These are phyloP conservation scores for Fusarium floridanum DNA, from an alignment of 2,329 filamentous ascomycete species.

Conservation along the genomic window DNA sequence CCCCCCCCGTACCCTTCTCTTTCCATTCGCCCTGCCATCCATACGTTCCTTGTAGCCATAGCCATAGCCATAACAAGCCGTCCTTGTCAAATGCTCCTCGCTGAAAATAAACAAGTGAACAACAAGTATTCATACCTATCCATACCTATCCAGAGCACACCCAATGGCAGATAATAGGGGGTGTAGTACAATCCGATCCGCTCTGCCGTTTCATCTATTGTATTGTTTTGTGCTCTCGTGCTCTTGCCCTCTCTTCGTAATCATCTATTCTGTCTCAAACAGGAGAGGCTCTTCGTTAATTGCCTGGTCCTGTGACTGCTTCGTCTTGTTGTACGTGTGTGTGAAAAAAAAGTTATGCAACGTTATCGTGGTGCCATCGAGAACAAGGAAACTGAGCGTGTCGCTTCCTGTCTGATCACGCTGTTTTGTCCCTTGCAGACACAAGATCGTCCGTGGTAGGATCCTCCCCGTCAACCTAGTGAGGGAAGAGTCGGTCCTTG, in stretches of 20 bases:
- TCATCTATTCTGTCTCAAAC: neutral
- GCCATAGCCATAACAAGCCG: conserved; percentile 14
- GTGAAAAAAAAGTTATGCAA: neutral
- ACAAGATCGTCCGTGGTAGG: neutral
- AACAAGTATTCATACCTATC: conserved; percentile 17
- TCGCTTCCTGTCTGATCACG: neutral
- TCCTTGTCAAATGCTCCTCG: conserved; percentile 39
- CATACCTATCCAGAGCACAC: conserved; percentile 16
- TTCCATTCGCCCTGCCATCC: neutral
- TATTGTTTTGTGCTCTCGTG: conserved; percentile 4
- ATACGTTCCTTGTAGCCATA: conserved; percentile 6
- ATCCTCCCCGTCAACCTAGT: conserved; percentile 13
- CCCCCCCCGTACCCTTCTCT: conserved; percentile 5
- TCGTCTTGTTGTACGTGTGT: neutral
- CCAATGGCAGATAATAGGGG: conserved; percentile 13
- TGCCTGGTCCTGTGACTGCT: neutral
- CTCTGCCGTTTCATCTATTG: conserved; percentile 9
- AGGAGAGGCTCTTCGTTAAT: neutral
- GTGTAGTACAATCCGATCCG: conserved; percentile 9
- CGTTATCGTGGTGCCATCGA: neutral
- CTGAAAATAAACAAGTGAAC: conserved; percentile 28
- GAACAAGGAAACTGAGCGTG: neutral
- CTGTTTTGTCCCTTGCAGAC: neutral
- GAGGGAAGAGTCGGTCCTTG: conserved; percentile 44
- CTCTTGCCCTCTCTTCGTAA: neutral